Base-by-base conservation (phyloP, 345 rosid species). In the Lenwebbia sp. region DNA sequence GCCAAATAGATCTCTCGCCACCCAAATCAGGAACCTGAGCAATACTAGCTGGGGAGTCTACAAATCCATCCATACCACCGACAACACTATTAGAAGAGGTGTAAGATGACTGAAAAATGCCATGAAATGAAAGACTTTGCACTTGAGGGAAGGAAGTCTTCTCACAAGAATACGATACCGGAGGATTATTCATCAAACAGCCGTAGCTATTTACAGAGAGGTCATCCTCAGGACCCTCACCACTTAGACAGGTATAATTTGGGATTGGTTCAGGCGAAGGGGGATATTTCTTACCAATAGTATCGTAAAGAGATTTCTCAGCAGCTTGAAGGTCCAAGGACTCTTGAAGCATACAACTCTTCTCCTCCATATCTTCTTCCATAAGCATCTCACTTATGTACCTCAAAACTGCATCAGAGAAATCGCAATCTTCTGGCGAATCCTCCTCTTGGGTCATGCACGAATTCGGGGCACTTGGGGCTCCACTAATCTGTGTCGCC, bases 301-400 rank as follows among this genome's bases (percentile, higher is more conserved):
- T 97, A 78, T 95, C 98, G 57, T 97, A 97, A n/a, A 97, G 91
- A 3, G 99, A 92, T 89, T 94, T 93, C 92, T 97, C 99, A 14
- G 98, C 96, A 14, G 94, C 95, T 93, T 92, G 93, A 85, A 97
- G 97, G 90, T 92, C 99, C 85, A 95, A 90, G 58, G 98, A 95
- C 85, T 94, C 96, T 85, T 97, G 96, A 62, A 97, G 94, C 96
- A 94, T 93, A 87, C 95, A 96, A 50, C 88, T 88, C 87, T 91
- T 93, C 30, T 96, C 98, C 76, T 94, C 98, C 90, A 91, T 93
- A 85, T 96, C 96, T 90, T 97, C 99, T 82, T 96, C 98, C 94
- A 94, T 95, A 40, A 97, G 93, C 88, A 97, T 95, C 93, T 96
- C 92, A 82, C 84, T 97, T 88, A 96, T 96, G 93, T 96, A 97